phyloP scores from a whole-genome alignment of 2,329 filamentous ascomycete species.

The Colletotrichum costaricense region DNA sequence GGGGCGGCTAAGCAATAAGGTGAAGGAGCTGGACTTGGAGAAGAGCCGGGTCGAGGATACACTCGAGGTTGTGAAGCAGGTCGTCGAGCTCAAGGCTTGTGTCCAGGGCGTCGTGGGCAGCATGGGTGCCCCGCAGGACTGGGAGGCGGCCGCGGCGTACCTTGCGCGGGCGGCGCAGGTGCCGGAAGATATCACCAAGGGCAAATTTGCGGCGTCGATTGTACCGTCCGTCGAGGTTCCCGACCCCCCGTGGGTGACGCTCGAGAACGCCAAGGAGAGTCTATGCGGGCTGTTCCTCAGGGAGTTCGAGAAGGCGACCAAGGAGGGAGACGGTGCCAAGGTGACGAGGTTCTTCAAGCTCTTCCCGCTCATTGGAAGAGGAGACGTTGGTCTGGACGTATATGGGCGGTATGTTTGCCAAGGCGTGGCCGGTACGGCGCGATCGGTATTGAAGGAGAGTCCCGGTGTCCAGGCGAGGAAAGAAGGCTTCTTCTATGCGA shows the following conservation, averaged over 20 bases:
- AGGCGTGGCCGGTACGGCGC: constrained; percentile 87
- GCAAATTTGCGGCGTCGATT: constrained; percentile 89
- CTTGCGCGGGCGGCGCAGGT: constrained; percentile 85
- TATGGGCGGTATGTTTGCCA: constrained; percentile 97
- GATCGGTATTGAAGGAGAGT: constrained; percentile 80
- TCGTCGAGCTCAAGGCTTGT: constrained; percentile 96
- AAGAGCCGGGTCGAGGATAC: constrained; percentile 93
- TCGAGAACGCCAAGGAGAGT: constrained; percentile 88
- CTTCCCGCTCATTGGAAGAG: constrained; percentile 91
- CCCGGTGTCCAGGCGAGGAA: constrained; percentile 60
- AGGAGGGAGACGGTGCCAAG: constrained; percentile 86
- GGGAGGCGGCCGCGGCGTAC: constrained; percentile 95
- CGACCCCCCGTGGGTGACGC: constrained; percentile 86
- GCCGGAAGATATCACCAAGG: constrained; percentile 81
- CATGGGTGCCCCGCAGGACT: constrained; percentile 98
- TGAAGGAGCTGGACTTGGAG: constrained; percentile 89
- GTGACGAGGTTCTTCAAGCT: constrained; percentile 98
- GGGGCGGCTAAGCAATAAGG: constrained; percentile 84
- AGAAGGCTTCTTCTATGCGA: constrained; percentile 92
- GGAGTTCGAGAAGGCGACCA: constrained; percentile 93
- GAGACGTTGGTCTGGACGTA: constrained; percentile 90
- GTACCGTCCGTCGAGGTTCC: constrained; percentile 97
- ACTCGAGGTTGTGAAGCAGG: constrained; percentile 91
- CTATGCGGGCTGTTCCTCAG: constrained; percentile 90
- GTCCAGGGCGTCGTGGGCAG: constrained; percentile 93